Base-by-base conservation (phyloP, 106 monocot species). In the Amphibolis antarctica region DNA sequence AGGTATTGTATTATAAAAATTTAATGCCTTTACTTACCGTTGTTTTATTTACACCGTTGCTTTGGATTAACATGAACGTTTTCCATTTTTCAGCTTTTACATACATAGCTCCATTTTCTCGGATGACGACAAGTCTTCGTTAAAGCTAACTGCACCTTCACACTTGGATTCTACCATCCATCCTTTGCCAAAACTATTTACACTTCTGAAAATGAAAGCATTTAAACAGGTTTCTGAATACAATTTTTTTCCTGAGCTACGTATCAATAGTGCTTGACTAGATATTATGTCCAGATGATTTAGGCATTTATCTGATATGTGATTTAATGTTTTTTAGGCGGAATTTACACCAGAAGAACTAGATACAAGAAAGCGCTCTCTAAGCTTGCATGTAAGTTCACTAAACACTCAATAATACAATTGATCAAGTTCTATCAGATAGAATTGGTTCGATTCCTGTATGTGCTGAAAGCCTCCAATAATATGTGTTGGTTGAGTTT, bases 341-440 rank as follows among this genome's bases (percentile, higher is more conserved):
- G 88, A 82, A 44, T 88, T 85, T 61, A 85, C 88, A 48, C 88
- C 82, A 30, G 82, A 80, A 26, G 92, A 93, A 50, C 82, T 85
- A 59, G 70, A 76, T 66, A 56, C 61, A 9, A 48, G 88, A 42
- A 93, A 93, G 53, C 67, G 88, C 0, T 66, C 84, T 3, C 52
- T 82, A 23, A 74, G 72, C 28, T 53, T 85, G 66, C 68, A 66
- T 45, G 92, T 88, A 80, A 68, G 76, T 56, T 45, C 27, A 1
- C 15, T 0, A 17, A 15, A 4, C 27, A 1, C 15, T 0, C 24
- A 15, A 4, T 50, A 14, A 74, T 27, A 64, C 45, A 19, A 10
- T 42, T 52, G 15, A 22, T 53, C 18, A 24, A 52, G 7, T 36
- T 7, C 36, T 36, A 36, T 36, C 7, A 7, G 36, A 36, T 4